Base-by-base conservation (phyloP, 495 filamentous ascomycete species). In the Xeromyces bisporus region DNA sequence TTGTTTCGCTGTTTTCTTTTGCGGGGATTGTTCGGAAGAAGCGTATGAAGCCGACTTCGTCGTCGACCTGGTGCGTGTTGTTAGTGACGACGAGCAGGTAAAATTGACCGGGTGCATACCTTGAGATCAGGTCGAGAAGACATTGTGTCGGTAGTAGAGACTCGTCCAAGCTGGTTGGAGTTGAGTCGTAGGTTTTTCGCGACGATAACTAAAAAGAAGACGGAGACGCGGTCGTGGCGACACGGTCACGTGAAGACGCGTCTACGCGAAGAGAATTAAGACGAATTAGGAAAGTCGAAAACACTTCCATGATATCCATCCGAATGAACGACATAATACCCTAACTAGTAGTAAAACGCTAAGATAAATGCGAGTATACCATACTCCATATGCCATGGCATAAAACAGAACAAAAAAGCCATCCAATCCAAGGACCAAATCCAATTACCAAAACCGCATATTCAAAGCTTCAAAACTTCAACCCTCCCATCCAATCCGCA, bases 31-130 rank as follows among this genome's bases (percentile, higher is more conserved):
- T 74, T 36, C 82, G 82, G 64, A 84, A 97, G 62, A 87, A 93
- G 23, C 75, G 75, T 51, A 94, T 94, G 60, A 97, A 96, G 37
- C 86, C 80, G 46, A 73, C 71, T 64, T 97, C 89, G 51, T 97
- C 89, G 43, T 97, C 89, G 41, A 94, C 78, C 82, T 91, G 38
- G 23, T 13, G 3, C 31, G 17, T 21, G n/a, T 29, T 21, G 30
- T 17, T 11, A 15, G 26, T 23, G n/a, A 13, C 25, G 28, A 34
- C 25, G 30, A 23, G 24, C 26, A 34, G 4, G 14, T 15, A 13
- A 29, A 18, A 13, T 31, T 16, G 7, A 26, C n/a, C 13, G 20
- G 33, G 15, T 28, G 25, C 36, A 37, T 56, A 82, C 81, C 71
- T 85, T 94, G 21, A 94, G 55, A 46, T 96, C 87, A 31, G 87